Evolutionary conservation across 225 moss, liverwort and hornwort species (phyloP), one percentile per base, ranked within the genome.

Genomic region (Antitrichia curtipendula): DNA sequence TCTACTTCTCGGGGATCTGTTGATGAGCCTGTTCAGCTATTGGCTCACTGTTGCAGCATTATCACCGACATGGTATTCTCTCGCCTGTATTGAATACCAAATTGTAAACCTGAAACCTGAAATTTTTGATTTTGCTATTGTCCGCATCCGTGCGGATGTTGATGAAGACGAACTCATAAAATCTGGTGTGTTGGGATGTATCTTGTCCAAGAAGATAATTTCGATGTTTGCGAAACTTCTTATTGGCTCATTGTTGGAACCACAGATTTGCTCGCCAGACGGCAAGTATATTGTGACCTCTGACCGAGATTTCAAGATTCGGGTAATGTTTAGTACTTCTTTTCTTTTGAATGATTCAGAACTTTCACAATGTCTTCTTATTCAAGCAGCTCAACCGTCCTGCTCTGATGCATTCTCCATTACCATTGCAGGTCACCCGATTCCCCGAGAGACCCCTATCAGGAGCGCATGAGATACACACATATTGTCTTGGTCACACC

Each of bases 11-110:
- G 38, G 20, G 88, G 87, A 50, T 84, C 85, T 41, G 82, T 81
- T 73, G 94, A 92, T 77, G 92, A 92, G 83, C 95, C 96, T 84
- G 90, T 92, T 61, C 97, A 96, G 86, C 93, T 99, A 14, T 93
- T 99, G 71, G 99, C 96, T 90, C 99, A 99, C 68, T 99, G 96
- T 90, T 99, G 99, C 92, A 99, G 99, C 83, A 97, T 99, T 64
- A 97, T 99, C 85, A 99, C 99, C 57, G 93, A 91, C 86, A 90
- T 97, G 96, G 98, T 99, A 93, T 68, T 84, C 70, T 63, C 80
- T 83, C 52, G 34, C 29, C 84, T 74, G 38, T 54, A n/a, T 85
- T 63, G 65, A 52, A 81, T 58, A 71, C 52, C 47, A 49, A 41
- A 41, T n/a, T 79, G 41, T 74, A 60, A 75, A 49, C 82, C 32